Base-by-base conservation (phyloP, 345 rosid genomes). In the Moricandia arvensis region DNA sequence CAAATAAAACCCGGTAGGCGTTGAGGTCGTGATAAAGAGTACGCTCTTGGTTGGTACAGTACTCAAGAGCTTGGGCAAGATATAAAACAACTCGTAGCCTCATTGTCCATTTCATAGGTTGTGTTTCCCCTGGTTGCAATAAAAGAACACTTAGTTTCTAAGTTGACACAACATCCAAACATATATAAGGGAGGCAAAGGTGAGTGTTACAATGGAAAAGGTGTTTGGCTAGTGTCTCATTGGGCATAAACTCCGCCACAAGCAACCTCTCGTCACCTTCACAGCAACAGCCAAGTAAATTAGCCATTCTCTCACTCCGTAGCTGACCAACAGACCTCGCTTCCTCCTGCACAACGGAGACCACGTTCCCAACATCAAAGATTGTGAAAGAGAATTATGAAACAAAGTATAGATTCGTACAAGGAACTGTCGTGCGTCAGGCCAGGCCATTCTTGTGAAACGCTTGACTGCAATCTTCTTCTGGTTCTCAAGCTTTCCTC, bases 51-150 rank as follows among this genome's bases (percentile, higher is more conserved):
- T 74, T 86, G 34, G 89, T 90, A 80, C 99, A 95, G 79, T 95
- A 90, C 63, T 95, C 97, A 84, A 91, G 84, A 74, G 97, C 99
- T 83, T 91, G 89, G 0, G 97, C 97, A 34, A 95, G 89, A 88
- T 95, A 85, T 63, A 95, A 74, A 41, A 92, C 99, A 83, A 95
- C 99, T 63, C 97, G 84, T 55, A 95, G 81, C 79, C 99, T 85
- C 97, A 95, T 95, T n/a, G 93, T 86, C 99, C 99, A 91, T 81
- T 91, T 88, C 97, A 95, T 91, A 21, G 99, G 99, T n/a, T 88
- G 96, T 37, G 88, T 43, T 83, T 91, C 99, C 99, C 97, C 97
- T 95, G 76, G 63, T 63, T 41, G n/a, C 45, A 38, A 38, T 38
- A 38, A 38, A 55, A 34, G 35, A 51, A 62, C 65, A 45, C 53